These are phyloP conservation scores for Gyromitra esculenta DNA, from an alignment of 2,329 filamentous ascomycete genomes.

Conservation along the genomic window DNA sequence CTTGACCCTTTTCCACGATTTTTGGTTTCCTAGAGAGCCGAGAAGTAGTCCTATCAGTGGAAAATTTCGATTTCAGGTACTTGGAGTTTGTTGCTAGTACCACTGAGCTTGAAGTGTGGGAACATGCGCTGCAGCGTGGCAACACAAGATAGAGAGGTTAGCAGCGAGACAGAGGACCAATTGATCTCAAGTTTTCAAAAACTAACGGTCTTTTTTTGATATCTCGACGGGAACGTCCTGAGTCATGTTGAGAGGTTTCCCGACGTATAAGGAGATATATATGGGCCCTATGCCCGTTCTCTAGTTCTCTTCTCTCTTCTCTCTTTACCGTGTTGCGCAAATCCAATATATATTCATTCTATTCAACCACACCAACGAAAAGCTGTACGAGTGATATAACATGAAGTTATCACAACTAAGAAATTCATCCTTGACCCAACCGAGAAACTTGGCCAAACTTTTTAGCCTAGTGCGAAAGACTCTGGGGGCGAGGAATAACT, in stretches of 20 bases:
- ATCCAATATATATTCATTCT: too few species aligned
- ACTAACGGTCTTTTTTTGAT: too few species aligned
- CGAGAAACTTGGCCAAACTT: neutral
- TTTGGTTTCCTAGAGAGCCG: neutral
- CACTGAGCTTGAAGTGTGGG: neutral
- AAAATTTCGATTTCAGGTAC: neutral
- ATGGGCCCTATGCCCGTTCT: too few species aligned
- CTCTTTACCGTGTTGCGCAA: too few species aligned
- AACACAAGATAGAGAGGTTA: too few species aligned
- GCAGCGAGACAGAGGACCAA: too few species aligned
- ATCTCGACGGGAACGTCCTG: too few species aligned
- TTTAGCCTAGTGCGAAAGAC: constrained; percentile 11
- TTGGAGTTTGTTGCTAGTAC: neutral
- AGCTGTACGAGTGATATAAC: neutral
- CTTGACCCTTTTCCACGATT: neutral
- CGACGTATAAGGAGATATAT: too few species aligned
- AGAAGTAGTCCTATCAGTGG: neutral
- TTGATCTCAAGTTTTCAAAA: too few species aligned
- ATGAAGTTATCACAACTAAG: neutral
- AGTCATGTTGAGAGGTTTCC: too few species aligned
- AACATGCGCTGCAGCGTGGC: neutral
- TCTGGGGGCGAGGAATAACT: constrained; percentile 17
- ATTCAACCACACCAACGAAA: neutral
- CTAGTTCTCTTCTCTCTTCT: too few species aligned
- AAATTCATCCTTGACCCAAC: neutral